phyloP scores from a whole-genome alignment of 176 grass and related monocot genomes.

The Carex parvula region DNA sequence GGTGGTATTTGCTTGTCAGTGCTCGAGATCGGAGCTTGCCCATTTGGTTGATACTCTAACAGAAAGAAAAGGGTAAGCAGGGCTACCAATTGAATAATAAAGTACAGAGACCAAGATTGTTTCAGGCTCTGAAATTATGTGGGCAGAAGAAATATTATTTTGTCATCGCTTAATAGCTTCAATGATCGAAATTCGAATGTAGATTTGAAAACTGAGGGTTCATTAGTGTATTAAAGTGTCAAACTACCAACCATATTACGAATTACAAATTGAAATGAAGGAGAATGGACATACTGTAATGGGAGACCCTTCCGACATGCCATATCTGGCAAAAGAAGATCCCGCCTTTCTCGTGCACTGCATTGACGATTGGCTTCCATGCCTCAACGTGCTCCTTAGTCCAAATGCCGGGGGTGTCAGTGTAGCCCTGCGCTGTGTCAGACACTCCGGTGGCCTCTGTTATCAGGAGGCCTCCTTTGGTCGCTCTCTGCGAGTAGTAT shows the following conservation, averaged over 20 bases:
- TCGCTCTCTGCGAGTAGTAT: constrained; percentile 48
- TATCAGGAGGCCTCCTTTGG: constrained; percentile 38
- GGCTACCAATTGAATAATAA: background rate
- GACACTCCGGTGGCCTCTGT: constrained; percentile 50
- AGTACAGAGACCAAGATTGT: background rate
- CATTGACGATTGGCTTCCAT: constrained; percentile 46
- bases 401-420: constrained; percentile 44
- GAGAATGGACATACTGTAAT: constrained; percentile 22
- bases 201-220: background rate
- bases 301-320: constrained; percentile 47
- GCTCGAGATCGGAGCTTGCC: constrained; percentile 47
- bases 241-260: background rate
- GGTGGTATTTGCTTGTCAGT: constrained; percentile 32
- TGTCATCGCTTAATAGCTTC: background rate
- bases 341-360: constrained; percentile 45
- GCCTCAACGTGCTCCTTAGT: constrained; percentile 40
- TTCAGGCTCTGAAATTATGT: background rate
- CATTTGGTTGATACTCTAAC: constrained; percentile 43
- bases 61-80: background rate
- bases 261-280: background rate
- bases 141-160: background rate
- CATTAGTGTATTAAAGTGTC: background rate
- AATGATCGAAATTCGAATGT: background rate
- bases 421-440: constrained; percentile 49
- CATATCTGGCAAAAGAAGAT: constrained; percentile 63